phyloP scores from a whole-genome alignment of 1,284 basidiomycete genomes.

The Melampsora abietis-canadensis region DNA sequence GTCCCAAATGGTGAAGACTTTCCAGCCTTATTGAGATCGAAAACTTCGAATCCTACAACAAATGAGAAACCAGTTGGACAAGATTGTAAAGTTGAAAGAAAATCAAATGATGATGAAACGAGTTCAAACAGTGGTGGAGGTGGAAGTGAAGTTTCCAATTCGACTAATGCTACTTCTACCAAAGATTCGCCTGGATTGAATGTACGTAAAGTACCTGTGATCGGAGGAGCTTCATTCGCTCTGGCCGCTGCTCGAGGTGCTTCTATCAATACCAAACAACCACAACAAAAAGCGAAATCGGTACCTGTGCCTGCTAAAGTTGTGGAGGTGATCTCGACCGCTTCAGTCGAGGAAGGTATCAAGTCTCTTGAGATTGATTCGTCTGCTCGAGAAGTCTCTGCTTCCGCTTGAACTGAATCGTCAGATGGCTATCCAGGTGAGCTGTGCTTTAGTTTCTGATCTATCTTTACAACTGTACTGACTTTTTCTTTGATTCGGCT shows the following conservation, averaged over 20 bases:
- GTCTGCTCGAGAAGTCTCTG: background rate
- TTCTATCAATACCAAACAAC: background rate
- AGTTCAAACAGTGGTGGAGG: conserved; percentile 3
- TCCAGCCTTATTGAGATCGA: conserved; percentile 34
- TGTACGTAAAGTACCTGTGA: conserved; percentile 6
- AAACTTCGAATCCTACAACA: background rate
- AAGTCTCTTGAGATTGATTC: conserved; percentile 1
- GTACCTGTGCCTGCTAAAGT: background rate
- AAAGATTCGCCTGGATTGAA: conserved; percentile 1
- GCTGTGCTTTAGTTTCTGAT: background rate
- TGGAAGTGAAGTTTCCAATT: background rate
- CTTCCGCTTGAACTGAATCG: background rate
- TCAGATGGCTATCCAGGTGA: background rate
- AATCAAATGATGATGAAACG: background rate
- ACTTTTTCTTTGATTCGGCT: no score
- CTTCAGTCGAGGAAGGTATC: conserved; percentile 1
- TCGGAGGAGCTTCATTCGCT: conserved; percentile 44
- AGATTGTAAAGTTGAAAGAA: conserved; percentile 31
- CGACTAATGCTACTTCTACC: background rate
- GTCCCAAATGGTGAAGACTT: conserved; percentile 46
- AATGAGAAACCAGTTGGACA: conserved; percentile 2
- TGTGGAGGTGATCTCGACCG: background rate
- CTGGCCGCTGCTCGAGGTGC: conserved; percentile 47
- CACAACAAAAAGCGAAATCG: background rate
- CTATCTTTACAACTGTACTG: no score